These are phyloP conservation scores for Suhomyces vadensis DNA, from an alignment of 805 yeast genomes.

Conservation along the genomic window DNA sequence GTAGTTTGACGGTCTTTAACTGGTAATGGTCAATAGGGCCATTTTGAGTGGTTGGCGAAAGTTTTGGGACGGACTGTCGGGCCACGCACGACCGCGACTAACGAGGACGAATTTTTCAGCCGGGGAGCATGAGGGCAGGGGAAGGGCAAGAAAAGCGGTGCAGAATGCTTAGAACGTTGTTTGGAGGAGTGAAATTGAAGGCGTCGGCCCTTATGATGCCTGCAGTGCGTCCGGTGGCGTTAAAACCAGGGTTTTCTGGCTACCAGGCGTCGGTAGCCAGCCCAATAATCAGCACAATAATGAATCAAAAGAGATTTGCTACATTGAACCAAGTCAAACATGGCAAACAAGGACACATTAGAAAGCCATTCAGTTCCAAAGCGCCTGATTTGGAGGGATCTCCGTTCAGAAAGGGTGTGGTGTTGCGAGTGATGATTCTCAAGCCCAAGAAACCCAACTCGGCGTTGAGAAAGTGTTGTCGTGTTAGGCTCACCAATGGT, in stretches of 20 bases:
- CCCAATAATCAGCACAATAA: conserved; percentile 10
- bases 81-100: neutral
- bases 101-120: conserved; percentile 1
- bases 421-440: conserved; percentile 86
- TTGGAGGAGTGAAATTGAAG: conserved; percentile 7
- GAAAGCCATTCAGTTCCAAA: conserved; percentile 51
- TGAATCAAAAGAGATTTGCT: conserved; percentile 53
- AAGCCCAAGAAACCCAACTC: conserved; percentile 99
- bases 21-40: neutral
- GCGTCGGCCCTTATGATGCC: neutral
- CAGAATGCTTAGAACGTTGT: conserved; percentile 22
- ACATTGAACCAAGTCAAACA: conserved; percentile 76
- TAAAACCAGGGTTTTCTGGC: neutral
- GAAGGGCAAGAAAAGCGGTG: neutral
- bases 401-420: conserved; percentile 93
- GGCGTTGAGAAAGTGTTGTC: conserved; percentile 94
- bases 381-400: conserved; percentile 82
- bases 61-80: neutral
- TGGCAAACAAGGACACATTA: conserved; percentile 55
- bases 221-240: neutral
- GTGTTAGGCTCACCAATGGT: conserved; percentile 91
- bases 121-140: neutral
- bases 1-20: neutral
- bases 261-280: conserved; percentile 1
- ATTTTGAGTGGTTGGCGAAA: conserved; percentile 5